These are phyloP conservation scores for Symbiotaphrina buchneri DNA, from an alignment of 495 filamentous ascomycete genomes.

Conservation along the genomic window DNA sequence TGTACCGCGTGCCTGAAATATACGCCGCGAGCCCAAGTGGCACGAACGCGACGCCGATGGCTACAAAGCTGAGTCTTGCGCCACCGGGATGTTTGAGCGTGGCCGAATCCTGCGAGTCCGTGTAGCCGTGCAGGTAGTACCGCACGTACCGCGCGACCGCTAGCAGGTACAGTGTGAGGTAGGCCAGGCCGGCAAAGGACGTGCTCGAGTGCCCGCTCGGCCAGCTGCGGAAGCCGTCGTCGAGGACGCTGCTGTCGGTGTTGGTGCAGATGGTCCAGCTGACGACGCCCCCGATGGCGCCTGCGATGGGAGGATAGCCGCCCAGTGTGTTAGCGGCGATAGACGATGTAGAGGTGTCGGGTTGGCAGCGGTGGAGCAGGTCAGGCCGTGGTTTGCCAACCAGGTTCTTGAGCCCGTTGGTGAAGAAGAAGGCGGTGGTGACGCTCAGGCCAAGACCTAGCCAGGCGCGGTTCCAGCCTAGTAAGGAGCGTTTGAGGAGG, in stretches of 20 bases:
- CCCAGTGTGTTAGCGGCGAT: too few species aligned
- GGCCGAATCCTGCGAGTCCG: slow-evolving; percentile 1
- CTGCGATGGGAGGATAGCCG: slow-evolving; percentile 6
- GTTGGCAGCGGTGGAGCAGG: slow-evolving; percentile 34
- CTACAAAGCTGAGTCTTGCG: slow-evolving; percentile 27
- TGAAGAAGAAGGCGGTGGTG: slow-evolving; percentile 31
- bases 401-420: slow-evolving; percentile 37
- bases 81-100: slow-evolving; percentile 7
- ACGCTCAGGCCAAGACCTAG: slow-evolving; percentile 34
- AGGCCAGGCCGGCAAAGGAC: slow-evolving; percentile 30
- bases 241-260: slow-evolving; percentile 14
- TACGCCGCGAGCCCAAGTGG: slow-evolving; percentile 34
- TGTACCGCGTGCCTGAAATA: slow-evolving; percentile 37
- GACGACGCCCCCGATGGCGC: slow-evolving; percentile 28
- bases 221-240: slow-evolving; percentile 43
- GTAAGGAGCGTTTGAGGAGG: slow-evolving; percentile 24
- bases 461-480: slow-evolving; percentile 44
- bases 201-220: slow-evolving; percentile 46
- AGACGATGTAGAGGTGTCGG: slow-evolving; percentile 22
- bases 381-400: slow-evolving; percentile 44
- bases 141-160: slow-evolving; percentile 5
- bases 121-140: slow-evolving; percentile 9
- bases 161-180: slow-evolving; percentile 35
- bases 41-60: slow-evolving; percentile 30
- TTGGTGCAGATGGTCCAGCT: slow-evolving; percentile 28